phyloP scores from a whole-genome alignment of 768 basidiomycete genomes.

The Leccinum olivaceopallidum region DNA sequence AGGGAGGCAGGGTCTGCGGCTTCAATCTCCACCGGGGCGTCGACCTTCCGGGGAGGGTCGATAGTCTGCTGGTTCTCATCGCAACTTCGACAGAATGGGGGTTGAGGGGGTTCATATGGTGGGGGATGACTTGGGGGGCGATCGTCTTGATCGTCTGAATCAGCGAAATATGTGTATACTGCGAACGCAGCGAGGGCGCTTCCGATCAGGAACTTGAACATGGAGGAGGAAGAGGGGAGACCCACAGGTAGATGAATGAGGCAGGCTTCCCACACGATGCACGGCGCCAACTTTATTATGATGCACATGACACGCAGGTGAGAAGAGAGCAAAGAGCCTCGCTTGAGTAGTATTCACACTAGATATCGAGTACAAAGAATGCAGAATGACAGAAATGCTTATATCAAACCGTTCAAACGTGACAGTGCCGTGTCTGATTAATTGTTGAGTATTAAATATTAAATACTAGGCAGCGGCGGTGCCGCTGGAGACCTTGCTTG shows the following conservation, averaged over 20 bases:
- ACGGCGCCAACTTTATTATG: background rate
- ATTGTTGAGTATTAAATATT: too few relatives aligned
- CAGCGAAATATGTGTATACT: slow-evolving; percentile 9
- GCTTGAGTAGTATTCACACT: slow-evolving; percentile 2
- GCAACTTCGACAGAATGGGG: slow-evolving; percentile 1
- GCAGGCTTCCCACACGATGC: background rate
- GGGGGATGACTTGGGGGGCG: background rate
- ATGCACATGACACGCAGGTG: background rate
- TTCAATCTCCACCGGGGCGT: too few relatives aligned
- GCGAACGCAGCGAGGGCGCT: slow-evolving; percentile 12
- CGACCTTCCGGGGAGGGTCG: background rate
- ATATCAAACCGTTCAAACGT: too few relatives aligned
- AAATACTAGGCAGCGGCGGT: too few relatives aligned
- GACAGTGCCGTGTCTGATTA: too few relatives aligned
- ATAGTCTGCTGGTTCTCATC: slow-evolving; percentile 6
- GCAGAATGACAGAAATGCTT: slow-evolving; percentile 5
- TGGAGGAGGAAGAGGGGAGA: background rate
- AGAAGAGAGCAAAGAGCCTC: background rate
- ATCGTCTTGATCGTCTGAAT: slow-evolving; percentile 5
- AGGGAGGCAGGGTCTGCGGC: too few relatives aligned
- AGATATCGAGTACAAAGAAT: slow-evolving; percentile 10
- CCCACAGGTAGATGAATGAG: background rate
- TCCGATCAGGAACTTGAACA: slow-evolving; percentile 14
- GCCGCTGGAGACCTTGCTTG: too few relatives aligned
- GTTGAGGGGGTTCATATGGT: background rate